These are phyloP conservation scores for Penicillium arizonense DNA, from an alignment of 495 filamentous ascomycete genomes.

Conservation along the genomic window DNA sequence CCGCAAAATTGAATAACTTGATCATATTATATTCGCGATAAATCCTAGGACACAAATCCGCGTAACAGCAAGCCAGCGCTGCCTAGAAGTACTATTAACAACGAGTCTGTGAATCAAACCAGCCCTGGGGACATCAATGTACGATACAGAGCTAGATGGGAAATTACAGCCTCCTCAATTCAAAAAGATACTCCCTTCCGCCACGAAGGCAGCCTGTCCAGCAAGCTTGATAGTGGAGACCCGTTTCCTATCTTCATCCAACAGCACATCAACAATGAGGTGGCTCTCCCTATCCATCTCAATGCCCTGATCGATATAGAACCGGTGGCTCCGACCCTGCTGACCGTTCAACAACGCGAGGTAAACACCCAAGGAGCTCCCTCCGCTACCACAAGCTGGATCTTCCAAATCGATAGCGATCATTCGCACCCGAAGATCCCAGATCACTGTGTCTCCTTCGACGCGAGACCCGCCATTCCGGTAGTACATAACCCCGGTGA, in stretches of 20 bases:
- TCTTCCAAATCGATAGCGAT: constrained; percentile 59
- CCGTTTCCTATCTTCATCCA: constrained; percentile 25
- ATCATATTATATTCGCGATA: too few species aligned
- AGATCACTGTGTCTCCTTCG: constrained; percentile 14
- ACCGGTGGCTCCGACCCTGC: constrained; percentile 30
- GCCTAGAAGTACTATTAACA: too few species aligned
- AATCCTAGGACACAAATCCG: too few species aligned
- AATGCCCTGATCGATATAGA: constrained; percentile 62
- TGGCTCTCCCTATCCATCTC: constrained; percentile 68
- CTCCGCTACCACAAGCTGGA: constrained; percentile 67
- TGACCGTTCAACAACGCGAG: constrained; percentile 43
- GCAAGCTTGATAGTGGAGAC: constrained; percentile 48
- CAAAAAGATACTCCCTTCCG: constrained; percentile 42
- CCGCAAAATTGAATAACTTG: too few species aligned
- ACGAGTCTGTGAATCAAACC: too few species aligned
- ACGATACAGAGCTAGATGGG: too few species aligned
- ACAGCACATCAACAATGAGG: constrained; percentile 40
- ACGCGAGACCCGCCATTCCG: constrained; percentile 40
- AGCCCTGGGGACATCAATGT: too few species aligned
- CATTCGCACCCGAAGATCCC: constrained; percentile 49
- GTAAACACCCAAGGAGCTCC: constrained; percentile 53
- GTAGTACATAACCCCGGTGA: constrained; percentile 53
- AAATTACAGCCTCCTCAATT: neutral
- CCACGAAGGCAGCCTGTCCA: constrained; percentile 52
- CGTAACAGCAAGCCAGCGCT: too few species aligned